A percentile compares a stretch with the other conserved stretches of the same genome.
Conservation (phyloP, 768 basidiomycete species). For the Mycena venus region DNA sequence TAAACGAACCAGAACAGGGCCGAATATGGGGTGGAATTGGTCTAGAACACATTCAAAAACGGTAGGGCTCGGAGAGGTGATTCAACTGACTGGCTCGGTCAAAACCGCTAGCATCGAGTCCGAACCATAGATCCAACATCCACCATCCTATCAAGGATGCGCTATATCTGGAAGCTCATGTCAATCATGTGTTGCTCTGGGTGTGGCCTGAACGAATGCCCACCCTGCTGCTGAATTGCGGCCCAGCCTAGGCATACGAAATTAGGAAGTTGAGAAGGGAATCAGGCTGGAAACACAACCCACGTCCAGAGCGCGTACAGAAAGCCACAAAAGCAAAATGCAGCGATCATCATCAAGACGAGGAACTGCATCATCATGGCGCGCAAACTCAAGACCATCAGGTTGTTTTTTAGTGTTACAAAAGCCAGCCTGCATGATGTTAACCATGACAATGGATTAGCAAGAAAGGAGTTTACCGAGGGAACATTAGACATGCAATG, state of each 20-base stretch:
- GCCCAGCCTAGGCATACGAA: constrained; percentile 63
- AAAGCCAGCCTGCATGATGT: constrained; percentile 79
- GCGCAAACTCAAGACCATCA: constrained; percentile 85
- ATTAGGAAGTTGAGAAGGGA: neutral
- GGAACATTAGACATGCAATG: constrained; percentile 92
- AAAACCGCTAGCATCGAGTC: constrained; percentile 94
- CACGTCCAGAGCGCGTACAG: constrained; percentile 95
- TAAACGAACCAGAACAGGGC: constrained; percentile 72
- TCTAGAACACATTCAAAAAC: constrained; percentile 49
- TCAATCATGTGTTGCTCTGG: neutral
- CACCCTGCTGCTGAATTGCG: constrained; percentile 71
- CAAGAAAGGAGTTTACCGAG: constrained; percentile 62
- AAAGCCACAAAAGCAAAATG: constrained; percentile 94
- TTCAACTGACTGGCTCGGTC: constrained; percentile 76
- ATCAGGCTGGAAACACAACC: constrained; percentile 47
- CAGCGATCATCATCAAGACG: constrained; percentile 86
- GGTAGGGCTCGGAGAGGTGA: neutral
- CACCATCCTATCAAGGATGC: constrained; percentile 81
- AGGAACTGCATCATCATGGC: constrained; percentile 95
- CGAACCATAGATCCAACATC: constrained; percentile 95
- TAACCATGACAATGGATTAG: neutral
- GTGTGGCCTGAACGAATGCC: constrained; percentile 36
- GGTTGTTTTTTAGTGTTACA: constrained; percentile 85
- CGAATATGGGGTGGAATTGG: constrained; percentile 88
- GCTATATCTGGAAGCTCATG: constrained; percentile 31